Percentiles rank a stretch among this genome's conserved stretches.
Conservation (phyloP, 1,284 basidiomycete genomes). For the Rhodotorula sp. region DNA sequence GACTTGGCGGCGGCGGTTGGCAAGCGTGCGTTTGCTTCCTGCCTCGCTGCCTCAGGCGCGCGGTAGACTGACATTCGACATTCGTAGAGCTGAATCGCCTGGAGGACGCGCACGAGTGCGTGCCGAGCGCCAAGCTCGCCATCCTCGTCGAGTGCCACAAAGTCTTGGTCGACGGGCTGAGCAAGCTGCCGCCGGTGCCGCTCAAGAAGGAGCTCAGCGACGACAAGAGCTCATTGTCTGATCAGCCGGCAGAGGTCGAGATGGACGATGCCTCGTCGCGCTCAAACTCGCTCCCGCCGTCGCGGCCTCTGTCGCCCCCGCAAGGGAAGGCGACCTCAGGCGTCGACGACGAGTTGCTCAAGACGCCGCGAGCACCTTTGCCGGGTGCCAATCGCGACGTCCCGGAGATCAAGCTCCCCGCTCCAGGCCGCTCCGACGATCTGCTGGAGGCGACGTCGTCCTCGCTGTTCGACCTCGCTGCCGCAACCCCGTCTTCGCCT, state of each 20-base stretch:
- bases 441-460: constrained; percentile 28
- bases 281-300: constrained; percentile 19
- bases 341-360: constrained; percentile 22
- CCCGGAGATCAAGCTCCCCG: constrained; percentile 26
- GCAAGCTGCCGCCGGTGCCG: constrained; percentile 45
- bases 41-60: too few relatives aligned
- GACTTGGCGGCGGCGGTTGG: constrained; percentile 72
- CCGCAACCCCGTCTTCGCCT: neutral
- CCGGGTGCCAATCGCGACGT: constrained; percentile 12
- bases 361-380: constrained; percentile 14
- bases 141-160: constrained; percentile 80
- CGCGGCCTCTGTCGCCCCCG: constrained; percentile 18
- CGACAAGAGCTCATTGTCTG: constrained; percentile 2
- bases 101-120: constrained; percentile 59
- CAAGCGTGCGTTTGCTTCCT: constrained; percentile 59
- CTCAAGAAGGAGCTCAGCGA: constrained; percentile 44
- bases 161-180: constrained; percentile 67
- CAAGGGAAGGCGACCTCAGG: neutral
- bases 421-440: neutral
- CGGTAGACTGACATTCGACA: constrained; percentile 11
- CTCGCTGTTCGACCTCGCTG: constrained; percentile 24
- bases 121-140: constrained; percentile 75
- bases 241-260: constrained; percentile 39
- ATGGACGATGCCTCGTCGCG: constrained; percentile 43
- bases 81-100: constrained; percentile 65